Evolutionary conservation across 139 green algal genomes (phyloP), one percentile per base, ranked within the genome.

Genomic region (Diplosphaera chodatii): DNA sequence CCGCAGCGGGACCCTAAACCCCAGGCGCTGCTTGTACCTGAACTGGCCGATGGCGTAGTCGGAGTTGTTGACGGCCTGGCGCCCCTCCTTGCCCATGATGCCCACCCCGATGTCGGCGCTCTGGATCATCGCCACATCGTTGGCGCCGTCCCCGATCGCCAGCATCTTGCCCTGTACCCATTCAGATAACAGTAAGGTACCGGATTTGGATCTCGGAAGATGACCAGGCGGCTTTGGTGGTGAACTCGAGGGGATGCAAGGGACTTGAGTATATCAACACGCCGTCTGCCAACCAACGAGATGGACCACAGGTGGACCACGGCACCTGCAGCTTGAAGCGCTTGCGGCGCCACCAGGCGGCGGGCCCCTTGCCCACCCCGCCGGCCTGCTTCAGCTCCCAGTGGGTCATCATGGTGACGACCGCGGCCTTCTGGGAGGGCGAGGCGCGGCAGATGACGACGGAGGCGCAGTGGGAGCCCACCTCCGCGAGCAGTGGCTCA

Each of bases 21-120:
- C 37, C 13, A 13, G 13, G 37, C n/a, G n/a, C n/a, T 30, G 48
- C 23, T 40, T 33, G 34, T 64, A 81, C 78, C 86, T 78, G 82
- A 98, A 96, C 85, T 98, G 94, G 29, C 84, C 85, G 66, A 99
- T 91, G 34, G 94, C 85, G 76, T 94, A 99, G 81, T 99, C 95
- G 22, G 81, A 87, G 28, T 91, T 89, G 78, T 98, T 91, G 32
- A 97, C 92, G 0, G 95, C 95, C 70, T 75, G 74, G 22, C 93
- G 89, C 22, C 95, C 95, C 82, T 99, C 95, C 48, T 94, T 85
- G 30, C 95, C 95, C 74, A 89, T 94, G 86, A 99, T 98, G 68
- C 95, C 95, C 10, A 96, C 88, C 18, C 95, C 95, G 20, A 99
- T 93, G 77, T 99, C 91, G 13, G 95, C 95, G 1, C 93, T 91